Base-by-base conservation (phyloP, 1,284 basidiomycete genomes). In the Phylloporus sp. region DNA sequence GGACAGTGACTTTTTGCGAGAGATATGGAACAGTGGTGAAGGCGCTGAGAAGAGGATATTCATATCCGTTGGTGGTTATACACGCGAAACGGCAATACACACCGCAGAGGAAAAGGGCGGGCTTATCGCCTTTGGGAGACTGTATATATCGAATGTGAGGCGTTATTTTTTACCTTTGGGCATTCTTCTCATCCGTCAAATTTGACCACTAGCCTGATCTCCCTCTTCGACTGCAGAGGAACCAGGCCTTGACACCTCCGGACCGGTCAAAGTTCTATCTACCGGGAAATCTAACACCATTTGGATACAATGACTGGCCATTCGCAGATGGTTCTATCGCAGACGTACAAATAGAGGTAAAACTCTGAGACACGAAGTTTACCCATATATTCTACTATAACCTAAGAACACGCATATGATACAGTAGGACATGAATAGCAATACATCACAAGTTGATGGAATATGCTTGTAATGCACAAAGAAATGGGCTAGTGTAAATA, bases 11-110 rank as follows among this genome's bases (percentile, higher is more conserved):
- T 52, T 52, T 25, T 52, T 25, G 47, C 47, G 47, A 12, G n/a
- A 52, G 25, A 52, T 52, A 25, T 52, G 47, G n/a, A 52, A 52
- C 25, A 5, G 15, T 0, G 69, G 73, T 15, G 60, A 72, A 47
- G 67, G 64, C n/a, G 65, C 65, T 3, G 67, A 74, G 2, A 64
- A 72, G 6, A 69, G 79, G 20, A 71, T 78, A 2, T 83, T 89
- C 63, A 83, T 91, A 62, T 80, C 79, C 3, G 85, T 85, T 1
- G 88, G 88, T 29, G 59, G 64, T 11, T 35, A 62, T 52, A 73
- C 68, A 29, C 71, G 63, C 62, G 75, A 64, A 68, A 72, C 57
- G 1, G 75, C 75, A 0, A 29, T 72, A 19, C 29, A 20, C 14
- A 65, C 66, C 63, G 75, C 66, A 17, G 77, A 80, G 41, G 60